Percentiles rank a stretch among this genome's conserved stretches.
These are phyloP conservation scores for Aspergillus sp. DNA, from an alignment of 2,329 filamentous ascomycete genomes.

Conservation along the genomic window DNA sequence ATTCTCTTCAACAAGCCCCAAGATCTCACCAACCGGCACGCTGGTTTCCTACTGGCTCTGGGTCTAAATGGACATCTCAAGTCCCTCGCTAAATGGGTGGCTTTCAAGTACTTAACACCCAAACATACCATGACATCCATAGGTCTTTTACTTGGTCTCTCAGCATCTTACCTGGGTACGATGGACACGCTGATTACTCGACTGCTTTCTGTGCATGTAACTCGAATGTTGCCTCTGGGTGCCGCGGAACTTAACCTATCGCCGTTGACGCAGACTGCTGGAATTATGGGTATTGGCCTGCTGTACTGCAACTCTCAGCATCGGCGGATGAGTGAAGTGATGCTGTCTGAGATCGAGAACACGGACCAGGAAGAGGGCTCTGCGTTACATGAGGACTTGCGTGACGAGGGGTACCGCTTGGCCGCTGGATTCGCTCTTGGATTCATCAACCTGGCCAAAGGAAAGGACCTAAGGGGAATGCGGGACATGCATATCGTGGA, in stretches of 20 bases:
- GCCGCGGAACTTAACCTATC: constrained; percentile 93
- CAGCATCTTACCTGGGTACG: constrained; percentile 89
- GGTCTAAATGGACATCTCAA: constrained; percentile 95
- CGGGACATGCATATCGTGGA: constrained; percentile 93
- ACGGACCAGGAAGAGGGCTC: constrained; percentile 71
- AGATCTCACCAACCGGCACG: constrained; percentile 92
- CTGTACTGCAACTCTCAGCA: constrained; percentile 95
- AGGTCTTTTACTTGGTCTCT: constrained; percentile 83
- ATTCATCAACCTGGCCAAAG: constrained; percentile 90
- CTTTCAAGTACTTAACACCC: constrained; percentile 97
- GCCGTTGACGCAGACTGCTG: constrained; percentile 87
- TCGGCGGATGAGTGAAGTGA: constrained; percentile 96
- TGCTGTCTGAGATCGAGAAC: constrained; percentile 95
- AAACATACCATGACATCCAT: constrained; percentile 99
- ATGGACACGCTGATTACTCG: constrained; percentile 96
- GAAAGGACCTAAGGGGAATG: constrained; percentile 78
- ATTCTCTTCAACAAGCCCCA: constrained; percentile 95
- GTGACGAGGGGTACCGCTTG: constrained; percentile 93
- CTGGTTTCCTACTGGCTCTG: constrained; percentile 83
- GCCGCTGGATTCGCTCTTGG: constrained; percentile 91
- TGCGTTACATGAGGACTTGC: constrained; percentile 66
- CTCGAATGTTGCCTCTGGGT: constrained; percentile 84
- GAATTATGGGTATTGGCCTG: constrained; percentile 93
- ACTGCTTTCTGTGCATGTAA: constrained; percentile 90
- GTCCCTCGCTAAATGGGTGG: constrained; percentile 92